These are phyloP conservation scores for Coemansia sp. DNA, from an alignment of 192 early-diverging fungal species.

Conservation along the genomic window DNA sequence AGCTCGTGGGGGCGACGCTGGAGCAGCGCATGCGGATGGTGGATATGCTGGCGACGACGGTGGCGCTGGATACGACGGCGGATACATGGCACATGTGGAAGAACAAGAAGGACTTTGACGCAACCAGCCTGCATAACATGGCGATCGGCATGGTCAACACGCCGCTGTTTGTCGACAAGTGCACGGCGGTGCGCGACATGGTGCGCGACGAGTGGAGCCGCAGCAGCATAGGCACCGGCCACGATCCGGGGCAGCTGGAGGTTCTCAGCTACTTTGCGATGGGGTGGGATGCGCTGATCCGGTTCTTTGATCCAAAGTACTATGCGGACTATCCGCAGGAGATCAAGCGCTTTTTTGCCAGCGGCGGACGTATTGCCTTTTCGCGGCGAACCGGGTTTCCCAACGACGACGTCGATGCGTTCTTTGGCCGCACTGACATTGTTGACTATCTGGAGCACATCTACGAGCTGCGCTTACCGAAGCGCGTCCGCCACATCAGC, in stretches of 20 bases:
- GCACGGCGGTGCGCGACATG: slow-evolving; percentile 19
- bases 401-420: slow-evolving; percentile 35
- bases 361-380: slow-evolving; percentile 44
- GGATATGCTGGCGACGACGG: slow-evolving; percentile 55
- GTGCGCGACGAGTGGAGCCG: slow-evolving; percentile 19
- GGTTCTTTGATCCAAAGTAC: slow-evolving; percentile 75
- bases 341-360: slow-evolving; percentile 61
- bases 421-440: slow-evolving; percentile 29
- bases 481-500: slow-evolving; percentile 46
- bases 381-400: slow-evolving; percentile 36
- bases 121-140: slow-evolving; percentile 42
- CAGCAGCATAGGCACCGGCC: not conserved
- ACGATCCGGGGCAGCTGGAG: not conserved
- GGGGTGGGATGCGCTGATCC: slow-evolving; percentile 77
- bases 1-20: slow-evolving; percentile 53
- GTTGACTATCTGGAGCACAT: slow-evolving; percentile 23
- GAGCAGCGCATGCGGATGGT: slow-evolving; percentile 73
- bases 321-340: slow-evolving; percentile 56
- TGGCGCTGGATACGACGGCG: slow-evolving; percentile 33
- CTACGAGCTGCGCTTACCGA: slow-evolving; percentile 45
- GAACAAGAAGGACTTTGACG: slow-evolving; percentile 26
- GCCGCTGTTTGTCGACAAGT: slow-evolving; percentile 72
- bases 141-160: slow-evolving; percentile 60
- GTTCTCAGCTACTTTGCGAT: slow-evolving; percentile 64
- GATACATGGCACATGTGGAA: slow-evolving; percentile 53